Percentiles rank a stretch among this genome's conserved stretches.
Conservation (phyloP, 257 asterid genomes). For the Solanum pimpinellifolium region DNA sequence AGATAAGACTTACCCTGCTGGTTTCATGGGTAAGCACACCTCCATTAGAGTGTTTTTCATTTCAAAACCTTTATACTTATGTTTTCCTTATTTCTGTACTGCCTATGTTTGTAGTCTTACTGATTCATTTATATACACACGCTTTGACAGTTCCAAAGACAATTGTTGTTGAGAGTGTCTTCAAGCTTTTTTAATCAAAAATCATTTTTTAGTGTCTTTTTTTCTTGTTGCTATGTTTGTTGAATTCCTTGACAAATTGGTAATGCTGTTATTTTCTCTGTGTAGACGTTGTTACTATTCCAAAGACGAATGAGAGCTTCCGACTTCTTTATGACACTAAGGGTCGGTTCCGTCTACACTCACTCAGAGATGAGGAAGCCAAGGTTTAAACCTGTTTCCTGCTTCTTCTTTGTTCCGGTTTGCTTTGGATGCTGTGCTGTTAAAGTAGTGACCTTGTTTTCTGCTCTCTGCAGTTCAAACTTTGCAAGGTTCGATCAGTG, state of each 20-base stretch:
- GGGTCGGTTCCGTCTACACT: conserved; percentile 18
- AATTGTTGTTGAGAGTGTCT: not conserved
- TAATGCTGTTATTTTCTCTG: not conserved
- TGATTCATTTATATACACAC: not conserved
- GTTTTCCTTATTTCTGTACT: not conserved
- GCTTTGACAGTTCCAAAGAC: not conserved
- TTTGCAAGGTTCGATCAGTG: conserved; percentile 17
- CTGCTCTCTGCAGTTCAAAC: conserved; percentile 13
- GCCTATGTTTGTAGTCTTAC: not conserved
- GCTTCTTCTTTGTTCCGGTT: not conserved
- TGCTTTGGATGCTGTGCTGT: not conserved
- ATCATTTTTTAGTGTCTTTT: not conserved
- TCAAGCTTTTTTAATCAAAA: too few species aligned
- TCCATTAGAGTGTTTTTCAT: not conserved
- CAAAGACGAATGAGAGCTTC: conserved; percentile 7
- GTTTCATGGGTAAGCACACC: conserved; percentile 16
- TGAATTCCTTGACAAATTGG: not conserved
- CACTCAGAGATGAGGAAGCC: conserved; percentile 21
- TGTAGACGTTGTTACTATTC: not conserved
- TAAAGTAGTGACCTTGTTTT: not conserved
- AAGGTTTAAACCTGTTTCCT: conserved; percentile 4
- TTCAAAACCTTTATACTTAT: not conserved
- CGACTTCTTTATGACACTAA: conserved; percentile 18
- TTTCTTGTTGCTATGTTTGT: not conserved
- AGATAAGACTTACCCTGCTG: conserved; percentile 11